Conservation (phyloP, 2,329 filamentous ascomycete genomes). For the Diaporthe caulivora region DNA sequence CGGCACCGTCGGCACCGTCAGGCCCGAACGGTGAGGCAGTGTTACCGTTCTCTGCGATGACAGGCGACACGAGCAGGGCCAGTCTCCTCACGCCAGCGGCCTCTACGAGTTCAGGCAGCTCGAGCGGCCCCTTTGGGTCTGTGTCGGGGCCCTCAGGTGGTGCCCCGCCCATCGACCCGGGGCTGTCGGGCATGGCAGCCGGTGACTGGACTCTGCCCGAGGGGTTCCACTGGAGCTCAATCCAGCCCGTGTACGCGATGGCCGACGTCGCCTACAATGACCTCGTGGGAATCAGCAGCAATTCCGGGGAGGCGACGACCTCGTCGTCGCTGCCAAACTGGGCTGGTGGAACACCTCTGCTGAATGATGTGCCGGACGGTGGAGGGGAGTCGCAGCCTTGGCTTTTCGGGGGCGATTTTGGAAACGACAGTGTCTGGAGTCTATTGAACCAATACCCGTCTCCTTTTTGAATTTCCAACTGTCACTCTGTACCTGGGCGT, state of each 20-base stretch:
- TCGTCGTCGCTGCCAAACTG: slow-evolving; percentile 43
- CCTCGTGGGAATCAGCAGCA: slow-evolving; percentile 57
- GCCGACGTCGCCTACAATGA: slow-evolving; percentile 70
- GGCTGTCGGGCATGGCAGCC: slow-evolving; percentile 5
- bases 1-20: not conserved
- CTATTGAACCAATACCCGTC: slow-evolving; percentile 46
- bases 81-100: slow-evolving; percentile 33
- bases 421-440: slow-evolving; percentile 48
- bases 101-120: slow-evolving; percentile 2
- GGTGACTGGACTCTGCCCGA: slow-evolving; percentile 57
- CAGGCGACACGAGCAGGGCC: slow-evolving; percentile 24
- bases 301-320: slow-evolving; percentile 40
- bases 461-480: slow-evolving; percentile 40
- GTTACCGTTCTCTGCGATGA: slow-evolving; percentile 33
- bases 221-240: slow-evolving; percentile 61
- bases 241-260: slow-evolving; percentile 69
- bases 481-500: not conserved
- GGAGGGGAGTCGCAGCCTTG: slow-evolving; percentile 38
- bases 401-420: slow-evolving; percentile 47
- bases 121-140: slow-evolving; percentile 24
- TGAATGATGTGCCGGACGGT: slow-evolving; percentile 30
- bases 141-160: slow-evolving; percentile 16
- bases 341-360: slow-evolving; percentile 36
- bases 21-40: not conserved
- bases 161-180: slow-evolving; percentile 24